Percentiles rank a stretch among this genome's conserved stretches.
Evolutionary conservation across 768 basidiomycete species (phyloP).

Genomic region (Amyloporia xantha): DNA sequence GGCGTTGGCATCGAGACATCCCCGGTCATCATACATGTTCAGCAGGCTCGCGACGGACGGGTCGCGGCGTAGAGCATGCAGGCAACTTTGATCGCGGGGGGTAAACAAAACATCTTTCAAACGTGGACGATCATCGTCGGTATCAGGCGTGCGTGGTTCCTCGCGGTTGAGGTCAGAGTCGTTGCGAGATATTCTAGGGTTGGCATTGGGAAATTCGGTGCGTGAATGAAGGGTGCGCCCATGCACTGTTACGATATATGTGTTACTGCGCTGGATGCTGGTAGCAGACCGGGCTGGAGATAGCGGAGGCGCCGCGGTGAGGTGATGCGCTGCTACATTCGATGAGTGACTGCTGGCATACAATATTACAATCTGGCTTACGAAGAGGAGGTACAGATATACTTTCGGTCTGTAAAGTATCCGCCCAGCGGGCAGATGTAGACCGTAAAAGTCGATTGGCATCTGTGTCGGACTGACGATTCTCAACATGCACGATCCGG

Average conservation of each 20-base stretch:
- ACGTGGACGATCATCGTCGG: conserved; percentile 22
- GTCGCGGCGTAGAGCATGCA: conserved; percentile 59
- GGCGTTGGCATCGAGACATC: conserved; percentile 49
- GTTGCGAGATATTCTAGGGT: conserved; percentile 32
- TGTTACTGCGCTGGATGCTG: conserved; percentile 47
- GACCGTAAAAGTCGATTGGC: conserved; percentile 56
- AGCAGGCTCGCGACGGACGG: conserved; percentile 74
- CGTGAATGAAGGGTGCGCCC: conserved; percentile 51
- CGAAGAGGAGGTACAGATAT: conserved; percentile 60
- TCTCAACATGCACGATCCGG: conserved; percentile 12
- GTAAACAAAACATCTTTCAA: conserved; percentile 32
- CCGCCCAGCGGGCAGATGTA: conserved; percentile 59
- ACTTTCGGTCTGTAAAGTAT: conserved; percentile 51
- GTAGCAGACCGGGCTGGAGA: conserved; percentile 22
- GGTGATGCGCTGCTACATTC: too few species aligned
- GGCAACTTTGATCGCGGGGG: conserved; percentile 42
- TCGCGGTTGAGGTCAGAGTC: conserved; percentile 15
- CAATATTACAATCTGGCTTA: too few species aligned
- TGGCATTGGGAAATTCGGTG: conserved; percentile 62
- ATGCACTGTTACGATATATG: conserved; percentile 70
- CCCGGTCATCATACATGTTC: conserved; percentile 68
- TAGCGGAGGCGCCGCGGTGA: conserved; percentile 1
- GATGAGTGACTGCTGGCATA: too few species aligned
- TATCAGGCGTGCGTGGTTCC: conserved; percentile 1
- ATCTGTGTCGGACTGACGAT: conserved; percentile 38